Evolutionary conservation across 2,329 filamentous ascomycete genomes (phyloP).

Genomic region (Ophiocordyceps sinensis): DNA sequence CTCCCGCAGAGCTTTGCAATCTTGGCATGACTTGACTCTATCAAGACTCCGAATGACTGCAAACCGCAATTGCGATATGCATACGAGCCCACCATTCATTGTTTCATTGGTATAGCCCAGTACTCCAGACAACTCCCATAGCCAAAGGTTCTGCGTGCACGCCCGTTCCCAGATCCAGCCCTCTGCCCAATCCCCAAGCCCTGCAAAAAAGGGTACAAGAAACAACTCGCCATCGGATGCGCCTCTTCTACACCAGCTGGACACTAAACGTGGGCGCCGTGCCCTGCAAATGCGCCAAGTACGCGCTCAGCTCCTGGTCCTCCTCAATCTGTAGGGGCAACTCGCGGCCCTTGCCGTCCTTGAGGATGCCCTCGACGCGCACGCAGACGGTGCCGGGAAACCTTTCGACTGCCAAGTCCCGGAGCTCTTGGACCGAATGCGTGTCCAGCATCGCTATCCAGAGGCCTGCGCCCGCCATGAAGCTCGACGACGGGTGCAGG

Average conservation of each 20-base stretch:
- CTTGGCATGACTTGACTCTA: too few species aligned
- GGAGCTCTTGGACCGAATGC: constrained; percentile 46
- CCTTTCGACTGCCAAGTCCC: constrained; percentile 44
- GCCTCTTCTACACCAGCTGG: constrained; percentile 18
- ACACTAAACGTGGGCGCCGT: constrained; percentile 28
- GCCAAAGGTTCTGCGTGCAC: too few species aligned
- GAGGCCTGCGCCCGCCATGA: constrained; percentile 33
- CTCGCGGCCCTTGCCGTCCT: constrained; percentile 43
- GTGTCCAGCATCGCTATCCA: constrained; percentile 53
- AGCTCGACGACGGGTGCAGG: constrained; percentile 48
- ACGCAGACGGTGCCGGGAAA: constrained; percentile 44
- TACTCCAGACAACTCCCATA: too few species aligned
- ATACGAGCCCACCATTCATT: too few species aligned
- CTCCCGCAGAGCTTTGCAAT: too few species aligned
- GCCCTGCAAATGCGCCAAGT: constrained; percentile 48
- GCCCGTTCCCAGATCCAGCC: too few species aligned
- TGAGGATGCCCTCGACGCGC: constrained; percentile 52
- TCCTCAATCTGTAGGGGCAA: constrained; percentile 50
- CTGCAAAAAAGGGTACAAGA: too few species aligned
- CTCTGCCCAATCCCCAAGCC: too few species aligned
- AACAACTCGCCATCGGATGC: not conserved
- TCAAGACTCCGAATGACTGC: too few species aligned
- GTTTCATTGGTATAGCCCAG: too few species aligned
- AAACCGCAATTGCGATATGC: too few species aligned
- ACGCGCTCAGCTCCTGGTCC: constrained; percentile 58